A percentile compares a stretch with the other conserved stretches of the same genome.
These are phyloP conservation scores for Paraglomus occultum DNA, from an alignment of 192 early-diverging fungal species.

Conservation along the genomic window DNA sequence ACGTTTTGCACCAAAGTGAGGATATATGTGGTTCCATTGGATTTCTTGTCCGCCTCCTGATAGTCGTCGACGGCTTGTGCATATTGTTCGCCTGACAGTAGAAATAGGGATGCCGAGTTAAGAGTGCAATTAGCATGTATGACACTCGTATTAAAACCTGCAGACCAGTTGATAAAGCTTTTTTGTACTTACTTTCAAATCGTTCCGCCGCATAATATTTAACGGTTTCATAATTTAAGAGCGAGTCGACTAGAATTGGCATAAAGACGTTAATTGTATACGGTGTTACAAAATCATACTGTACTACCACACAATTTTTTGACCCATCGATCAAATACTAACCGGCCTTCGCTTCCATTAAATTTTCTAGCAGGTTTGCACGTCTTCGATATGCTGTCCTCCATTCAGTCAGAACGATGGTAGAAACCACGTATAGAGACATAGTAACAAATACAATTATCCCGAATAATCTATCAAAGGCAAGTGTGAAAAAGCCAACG, in stretches of 20 bases:
- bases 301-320: slow-evolving; percentile 35
- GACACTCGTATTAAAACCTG: background rate
- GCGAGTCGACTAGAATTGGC: slow-evolving; percentile 71
- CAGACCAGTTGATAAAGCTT: background rate
- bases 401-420: slow-evolving; percentile 68
- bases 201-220: slow-evolving; percentile 84
- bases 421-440: slow-evolving; percentile 63
- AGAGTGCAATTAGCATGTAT: slow-evolving; percentile 24
- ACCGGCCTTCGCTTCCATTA: background rate
- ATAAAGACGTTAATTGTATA: no score
- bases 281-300: slow-evolving; percentile 29
- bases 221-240: slow-evolving; percentile 89
- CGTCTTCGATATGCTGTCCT: slow-evolving; percentile 52
- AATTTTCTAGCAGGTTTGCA: slow-evolving; percentile 32
- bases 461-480: slow-evolving; percentile 72
- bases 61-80: slow-evolving; percentile 60
- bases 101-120: slow-evolving; percentile 45
- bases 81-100: slow-evolving; percentile 67
- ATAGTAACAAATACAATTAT: slow-evolving; percentile 75
- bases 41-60: slow-evolving; percentile 69
- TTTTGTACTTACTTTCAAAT: slow-evolving; percentile 58
- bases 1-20: slow-evolving; percentile 70
- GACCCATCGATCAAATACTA: no score
- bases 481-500: slow-evolving; percentile 59
- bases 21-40: slow-evolving; percentile 54